Evolutionary conservation across 345 rosid genomes (phyloP), one percentile per base, ranked within the genome.

Genomic region (Eucalyptus globulus): DNA sequence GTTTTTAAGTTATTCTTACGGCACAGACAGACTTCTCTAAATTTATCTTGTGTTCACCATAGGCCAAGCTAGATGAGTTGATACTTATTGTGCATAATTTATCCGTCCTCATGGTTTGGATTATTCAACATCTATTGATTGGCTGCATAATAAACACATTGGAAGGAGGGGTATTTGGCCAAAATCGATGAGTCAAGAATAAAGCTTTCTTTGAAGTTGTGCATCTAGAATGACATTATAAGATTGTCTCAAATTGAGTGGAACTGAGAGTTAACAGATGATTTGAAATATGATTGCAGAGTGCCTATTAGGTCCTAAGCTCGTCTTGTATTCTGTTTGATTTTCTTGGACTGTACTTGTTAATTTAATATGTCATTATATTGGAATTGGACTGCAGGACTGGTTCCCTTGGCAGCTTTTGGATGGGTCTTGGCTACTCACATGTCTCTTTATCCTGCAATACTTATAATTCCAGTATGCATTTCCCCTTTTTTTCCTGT

Each of bases 341-440:
- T 26, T 53, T 21, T 31, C 16, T 51, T 31, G 56, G 40, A 31
- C 62, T 53, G 43, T 51, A 31, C 29, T 86, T 50, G 45, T 51
- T 34, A 26, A 50, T n/a, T 0, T 0, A 51, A 86, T 51, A 86
- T 22, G 6, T n/a, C 14, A 31, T 9, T 49, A 4, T 86, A 43
- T 29, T 40, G 83, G 65, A 87, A 44, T 80, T 40, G 83, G 65
- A 87, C 27, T 8, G 67, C 87, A 98, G 99, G 98, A 90, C 76
- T 92, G 87, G 94, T 95, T 90, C 96, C 97, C 49, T 88, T 96
- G 93, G 99, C 99, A 91, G 97, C 99, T 67, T 97, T 98, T 93
- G 99, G 97, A 88, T 95, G 97, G 95, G 97, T 97, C 91, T 92
- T 98, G 91, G 97, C 99, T 86, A 94, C 96, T 27, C 99, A 98